Base-by-base conservation (phyloP, 257 asterid genomes). In the Nicotiana sylvestris region DNA sequence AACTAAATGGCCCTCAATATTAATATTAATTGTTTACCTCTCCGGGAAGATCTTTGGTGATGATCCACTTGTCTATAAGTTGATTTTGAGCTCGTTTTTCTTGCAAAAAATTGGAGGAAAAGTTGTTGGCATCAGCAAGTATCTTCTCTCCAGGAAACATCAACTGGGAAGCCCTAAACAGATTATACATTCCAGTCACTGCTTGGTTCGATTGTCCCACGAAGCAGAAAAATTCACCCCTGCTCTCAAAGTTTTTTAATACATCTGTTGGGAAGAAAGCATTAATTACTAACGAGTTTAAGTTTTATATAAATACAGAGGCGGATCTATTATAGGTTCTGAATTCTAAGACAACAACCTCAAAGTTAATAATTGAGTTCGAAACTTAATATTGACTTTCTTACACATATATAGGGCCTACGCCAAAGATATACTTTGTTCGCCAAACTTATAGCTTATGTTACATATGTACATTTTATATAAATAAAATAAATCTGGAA, bases 21-120 rank as follows among this genome's bases (percentile, higher is more conserved):
- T 27, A 61, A 9, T 9, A 21, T 21, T 21, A 21, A 21, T 21
- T 57, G 10, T 67, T 4, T 16, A 96, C 99, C 99, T 96, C 99
- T 6, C 97, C 96, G 0, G 97, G 94, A 17, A 96, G 92, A 80
- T 96, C 98, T 83, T 92, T 96, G 78, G 97, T 88, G 1, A 96
- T 96, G 39, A 94, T 89, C 98, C 98, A 94, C 76, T 96, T 96
- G 66, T 96, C 98, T 2, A 91, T n/a, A 1, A 94, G 91, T 57
- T 91, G 87, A 82, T 91, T 88, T 13, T 79, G 86, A 29, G 90
- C 89, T 18, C 89, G 80, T 69, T 95, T 94, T 16, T 83, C 82
- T 11, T 76, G 90, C 84, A 96, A 84, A 72, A 93, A 96, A 0
- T 76, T 83, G 21, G 84, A 62, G 0, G 99, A 82, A 80, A 89